A percentile compares a stretch with the other conserved stretches of the same genome.
phyloP scores from a whole-genome alignment of 2,329 filamentous ascomycete species.

The Aspergillus phoenicis region DNA sequence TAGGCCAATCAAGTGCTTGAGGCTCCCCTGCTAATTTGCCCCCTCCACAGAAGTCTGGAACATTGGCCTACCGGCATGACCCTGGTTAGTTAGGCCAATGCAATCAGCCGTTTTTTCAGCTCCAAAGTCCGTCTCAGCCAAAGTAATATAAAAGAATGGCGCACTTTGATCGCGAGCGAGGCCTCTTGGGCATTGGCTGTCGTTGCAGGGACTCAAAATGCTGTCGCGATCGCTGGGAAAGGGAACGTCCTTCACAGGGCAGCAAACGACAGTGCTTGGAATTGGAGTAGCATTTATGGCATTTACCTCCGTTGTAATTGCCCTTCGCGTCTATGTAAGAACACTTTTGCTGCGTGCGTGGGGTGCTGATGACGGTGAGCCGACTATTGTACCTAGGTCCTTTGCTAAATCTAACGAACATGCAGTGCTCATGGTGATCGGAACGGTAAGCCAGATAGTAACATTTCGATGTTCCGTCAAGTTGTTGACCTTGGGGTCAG shows the following conservation, averaged over 20 bases:
- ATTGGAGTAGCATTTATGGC: conserved; percentile 12
- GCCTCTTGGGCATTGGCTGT: neutral
- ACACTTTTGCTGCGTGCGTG: conserved; percentile 10
- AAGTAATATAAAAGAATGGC: neutral
- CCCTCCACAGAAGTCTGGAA: neutral
- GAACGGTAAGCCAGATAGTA: neutral
- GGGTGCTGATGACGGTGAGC: conserved; percentile 15
- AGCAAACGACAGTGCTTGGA: conserved; percentile 8
- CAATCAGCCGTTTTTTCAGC: neutral
- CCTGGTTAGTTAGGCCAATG: neutral
- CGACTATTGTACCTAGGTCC: neutral
- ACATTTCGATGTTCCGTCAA: neutral
- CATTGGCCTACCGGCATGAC: neutral
- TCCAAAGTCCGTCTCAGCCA: neutral
- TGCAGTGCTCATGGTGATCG: neutral
- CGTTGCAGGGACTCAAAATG: neutral
- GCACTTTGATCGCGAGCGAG: neutral
- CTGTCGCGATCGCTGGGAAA: neutral
- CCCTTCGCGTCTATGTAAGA: conserved; percentile 13
- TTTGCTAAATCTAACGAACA: neutral
- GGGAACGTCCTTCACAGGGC: conserved; percentile 2
- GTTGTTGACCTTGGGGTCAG: neutral
- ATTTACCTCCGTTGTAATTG: conserved; percentile 12
- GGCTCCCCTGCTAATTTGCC: neutral
- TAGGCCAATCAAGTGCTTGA: neutral